phyloP scores from a whole-genome alignment of 2,329 filamentous ascomycete species.

The Pseudocercospora ulei region DNA sequence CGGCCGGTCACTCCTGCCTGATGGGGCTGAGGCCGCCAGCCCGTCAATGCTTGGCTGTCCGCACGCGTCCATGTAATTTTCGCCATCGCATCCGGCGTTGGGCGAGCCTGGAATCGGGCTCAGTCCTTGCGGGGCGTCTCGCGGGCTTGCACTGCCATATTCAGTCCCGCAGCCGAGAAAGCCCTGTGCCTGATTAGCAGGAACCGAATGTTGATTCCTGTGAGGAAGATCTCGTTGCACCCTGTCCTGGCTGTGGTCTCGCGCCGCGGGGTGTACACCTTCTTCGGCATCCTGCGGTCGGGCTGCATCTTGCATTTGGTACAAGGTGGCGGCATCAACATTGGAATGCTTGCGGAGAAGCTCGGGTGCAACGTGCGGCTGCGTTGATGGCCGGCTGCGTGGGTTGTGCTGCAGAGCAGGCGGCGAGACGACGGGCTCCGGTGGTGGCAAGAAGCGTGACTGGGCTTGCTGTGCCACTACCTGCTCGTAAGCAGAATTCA shows the following conservation, averaged over 20 bases:
- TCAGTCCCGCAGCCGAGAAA: conserved; percentile 13
- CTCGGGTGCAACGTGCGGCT: conserved; percentile 65
- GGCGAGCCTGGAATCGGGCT: conserved; percentile 43
- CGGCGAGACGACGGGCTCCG: conserved; percentile 66
- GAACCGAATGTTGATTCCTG: conserved; percentile 33
- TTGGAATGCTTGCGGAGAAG: conserved; percentile 71
- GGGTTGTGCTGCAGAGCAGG: conserved; percentile 71
- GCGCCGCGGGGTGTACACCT: conserved; percentile 11
- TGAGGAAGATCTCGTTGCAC: conserved; percentile 16
- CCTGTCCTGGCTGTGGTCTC: conserved; percentile 5
- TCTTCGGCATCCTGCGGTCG: conserved; percentile 27
- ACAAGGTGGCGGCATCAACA: conserved; percentile 70
- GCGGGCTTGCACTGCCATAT: conserved; percentile 9
- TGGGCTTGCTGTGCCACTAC: conserved; percentile 37
- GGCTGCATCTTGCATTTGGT: conserved; percentile 63
- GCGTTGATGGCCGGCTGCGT: conserved; percentile 57
- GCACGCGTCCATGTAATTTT: conserved; percentile 27
- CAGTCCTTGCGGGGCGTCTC: conserved; percentile 29
- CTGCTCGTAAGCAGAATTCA: conserved; percentile 41
- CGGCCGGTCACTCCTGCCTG: conserved; percentile 19
- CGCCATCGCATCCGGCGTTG: conserved; percentile 34
- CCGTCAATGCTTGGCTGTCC: conserved; percentile 19
- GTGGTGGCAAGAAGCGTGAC: conserved; percentile 40
- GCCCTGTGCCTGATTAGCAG: conserved; percentile 32
- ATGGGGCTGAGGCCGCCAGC: conserved; percentile 12